Base-by-base conservation (phyloP, 208 protist genomes). In the Acanthamoeba healyi region DNA sequence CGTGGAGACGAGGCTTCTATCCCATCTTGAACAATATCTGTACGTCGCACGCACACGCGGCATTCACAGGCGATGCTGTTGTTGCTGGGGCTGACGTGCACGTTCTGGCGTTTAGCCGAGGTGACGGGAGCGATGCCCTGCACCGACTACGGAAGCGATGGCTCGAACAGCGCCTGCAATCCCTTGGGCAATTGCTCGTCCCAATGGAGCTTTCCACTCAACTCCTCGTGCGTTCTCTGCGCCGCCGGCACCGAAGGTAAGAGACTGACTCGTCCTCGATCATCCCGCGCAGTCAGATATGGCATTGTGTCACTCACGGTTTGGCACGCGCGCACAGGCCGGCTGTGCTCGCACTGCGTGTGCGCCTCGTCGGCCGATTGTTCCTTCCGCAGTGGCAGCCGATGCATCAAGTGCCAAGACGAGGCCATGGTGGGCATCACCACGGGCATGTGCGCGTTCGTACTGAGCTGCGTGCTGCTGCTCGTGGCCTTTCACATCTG, bases 1-100 rank as follows among this genome's bases (percentile, higher is more conserved):
- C 67, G 34, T 77, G 67, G 67, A 22, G 5, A 24, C 67, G 67
- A 7, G 67, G 67, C 67, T 77, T 77, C 67, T 77, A 77, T 22
- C 67, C 67, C 38, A 15, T 77, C 67, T 26, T 38, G 17, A 22
- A 32, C 17, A 36, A 65, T 14, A 2, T 36, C 29, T 38, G 79
- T 87, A 22, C 49, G 49, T 56, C 12, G 22, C 49, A 2, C 9
- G 14, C 49, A 49, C 12, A 49, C 12, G 54, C 24, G 17, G 10
- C 54, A 3, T 3, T 2, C 54, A 17, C 54, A 4, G 10, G 10
- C 2, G 5, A 2, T n/a, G n/a, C n/a, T n/a, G n/a, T n/a, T n/a
- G n/a, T n/a, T n/a, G n/a, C n/a, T n/a, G n/a, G n/a, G n/a, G n/a
- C n/a, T n/a, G n/a, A n/a, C n/a, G n/a, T n/a, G n/a, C n/a, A n/a